Evolutionary conservation across 2,329 filamentous ascomycete species (phyloP), one percentile per base, ranked within the genome.

Genomic region (Graphilbum sp.): DNA sequence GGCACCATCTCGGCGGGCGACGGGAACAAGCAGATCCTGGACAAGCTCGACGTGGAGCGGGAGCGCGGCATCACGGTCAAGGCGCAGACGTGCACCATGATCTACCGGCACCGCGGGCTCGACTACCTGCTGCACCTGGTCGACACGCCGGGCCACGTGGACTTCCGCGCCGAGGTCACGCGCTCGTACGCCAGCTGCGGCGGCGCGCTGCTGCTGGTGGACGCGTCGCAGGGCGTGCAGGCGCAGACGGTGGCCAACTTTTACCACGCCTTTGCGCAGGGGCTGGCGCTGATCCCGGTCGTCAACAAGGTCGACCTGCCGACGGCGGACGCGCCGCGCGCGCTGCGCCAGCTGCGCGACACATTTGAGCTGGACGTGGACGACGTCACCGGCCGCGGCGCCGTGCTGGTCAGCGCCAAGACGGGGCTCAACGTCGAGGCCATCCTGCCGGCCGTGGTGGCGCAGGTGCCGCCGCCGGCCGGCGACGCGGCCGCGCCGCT

Each of bases 201-300:
- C 45, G 92, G 90, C 36, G 88, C 90, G 1, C 57, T 98, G 43
- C 67, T 98, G 37, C 72, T 98, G 2, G 88, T 98, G 3, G 90
- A 98, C 65, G 90, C 88, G 8, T 93, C 83, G 48, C 90, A 98
- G 59, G 90, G 90, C 34, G 78, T 98, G 3, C 90, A 98, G 61
- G 90, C 90, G 5, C 90, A 98, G 64, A 98, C 90, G 0, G 90
- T 98, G 9, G 90, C 90, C 44, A 98, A 98, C 58, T 98, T 98
- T 61, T 95, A 96, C 55, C 74, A 96, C 19, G 90, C 90, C 8
- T 98, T 98, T 58, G 78, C 88, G 2, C 85, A 96, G 56, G 84
- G 85, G 15, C 62, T 98, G 37, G 69, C 76, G 18, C 70, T 98
- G 44, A 75, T 98, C 4, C 90, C 90, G 0, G 84, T 98, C 19